phyloP scores from a whole-genome alignment of 352 stramenopile species.

The Phytophthora macrochlamydospora region DNA sequence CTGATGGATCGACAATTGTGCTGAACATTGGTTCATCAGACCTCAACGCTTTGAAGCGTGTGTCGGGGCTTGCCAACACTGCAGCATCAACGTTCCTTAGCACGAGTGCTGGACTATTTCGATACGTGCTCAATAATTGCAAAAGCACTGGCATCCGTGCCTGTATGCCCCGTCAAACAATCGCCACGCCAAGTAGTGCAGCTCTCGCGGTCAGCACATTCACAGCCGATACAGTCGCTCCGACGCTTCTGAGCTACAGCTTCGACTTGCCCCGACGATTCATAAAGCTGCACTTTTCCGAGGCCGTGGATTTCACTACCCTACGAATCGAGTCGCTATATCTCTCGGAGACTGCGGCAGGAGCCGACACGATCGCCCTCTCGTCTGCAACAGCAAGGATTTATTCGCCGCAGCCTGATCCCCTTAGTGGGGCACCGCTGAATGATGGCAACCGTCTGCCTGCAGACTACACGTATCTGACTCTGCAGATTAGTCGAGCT shows the following conservation, averaged over 20 bases:
- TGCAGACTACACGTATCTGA: constrained; percentile 66
- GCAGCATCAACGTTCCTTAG: constrained; percentile 39
- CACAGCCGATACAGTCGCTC: constrained; percentile 46
- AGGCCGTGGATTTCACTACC: constrained; percentile 53
- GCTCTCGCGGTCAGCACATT: constrained; percentile 45
- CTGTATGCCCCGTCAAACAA: constrained; percentile 35
- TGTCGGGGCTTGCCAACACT: constrained; percentile 34
- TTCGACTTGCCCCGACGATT: constrained; percentile 58
- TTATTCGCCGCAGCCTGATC: constrained; percentile 55
- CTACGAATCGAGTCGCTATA: constrained; percentile 41
- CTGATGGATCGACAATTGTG: constrained; percentile 45
- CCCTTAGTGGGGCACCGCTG: constrained; percentile 49
- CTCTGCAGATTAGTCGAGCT: constrained; percentile 45
- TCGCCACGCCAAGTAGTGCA: constrained; percentile 13
- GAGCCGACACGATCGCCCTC: constrained; percentile 42
- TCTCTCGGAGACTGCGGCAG: constrained; percentile 46
- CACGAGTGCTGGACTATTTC: constrained; percentile 37
- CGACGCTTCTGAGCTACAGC: constrained; percentile 58
- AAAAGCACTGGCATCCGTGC: constrained; percentile 28
- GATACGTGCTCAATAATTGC: constrained; percentile 57
- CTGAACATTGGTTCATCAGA: constrained; percentile 45
- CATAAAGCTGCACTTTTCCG: constrained; percentile 72
- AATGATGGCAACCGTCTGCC: constrained; percentile 53
- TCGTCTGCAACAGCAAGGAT: constrained; percentile 42
- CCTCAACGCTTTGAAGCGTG: constrained; percentile 55